Evolutionary conservation across 2,329 filamentous ascomycete species (phyloP).

Genomic region (Lachnellula arida): DNA sequence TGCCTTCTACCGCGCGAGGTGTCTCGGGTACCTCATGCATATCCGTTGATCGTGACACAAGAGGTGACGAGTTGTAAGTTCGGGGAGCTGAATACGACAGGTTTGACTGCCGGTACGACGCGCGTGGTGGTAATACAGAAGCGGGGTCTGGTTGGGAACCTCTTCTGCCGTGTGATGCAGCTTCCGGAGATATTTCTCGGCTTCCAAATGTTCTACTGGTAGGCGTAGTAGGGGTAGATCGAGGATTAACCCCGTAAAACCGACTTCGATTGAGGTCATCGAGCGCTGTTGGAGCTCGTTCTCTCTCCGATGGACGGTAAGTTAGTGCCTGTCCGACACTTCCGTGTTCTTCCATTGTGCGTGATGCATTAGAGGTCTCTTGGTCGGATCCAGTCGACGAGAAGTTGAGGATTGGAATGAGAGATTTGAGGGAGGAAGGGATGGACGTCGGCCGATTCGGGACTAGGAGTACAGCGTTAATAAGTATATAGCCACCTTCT

Average conservation of each 20-base stretch:
- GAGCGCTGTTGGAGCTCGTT: slow-evolving; percentile 15
- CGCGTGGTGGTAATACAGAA: slow-evolving; percentile 19
- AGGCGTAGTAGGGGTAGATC: slow-evolving; percentile 28
- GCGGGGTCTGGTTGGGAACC: slow-evolving; percentile 22
- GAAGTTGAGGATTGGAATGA: slow-evolving; percentile 15
- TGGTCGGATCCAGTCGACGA: slow-evolving; percentile 27
- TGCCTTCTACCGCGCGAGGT: slow-evolving; percentile 55
- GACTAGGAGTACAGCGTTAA: slow-evolving; percentile 25
- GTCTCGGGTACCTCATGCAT: slow-evolving; percentile 38
- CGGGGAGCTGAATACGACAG: slow-evolving; percentile 30
- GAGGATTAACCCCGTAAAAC: slow-evolving; percentile 18
- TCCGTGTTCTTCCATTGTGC: slow-evolving; percentile 22
- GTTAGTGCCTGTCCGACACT: slow-evolving; percentile 24
- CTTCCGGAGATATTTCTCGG: slow-evolving; percentile 28
- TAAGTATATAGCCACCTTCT: slow-evolving; percentile 7
- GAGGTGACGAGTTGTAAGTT: slow-evolving; percentile 51
- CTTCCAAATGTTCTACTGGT: slow-evolving; percentile 10
- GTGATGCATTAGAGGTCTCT: slow-evolving; percentile 19
- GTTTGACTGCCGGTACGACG: slow-evolving; percentile 31
- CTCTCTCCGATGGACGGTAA: slow-evolving; percentile 22
- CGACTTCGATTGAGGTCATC: slow-evolving; percentile 24
- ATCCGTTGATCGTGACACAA: slow-evolving; percentile 46
- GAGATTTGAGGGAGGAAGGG: slow-evolving; percentile 22
- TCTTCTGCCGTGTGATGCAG: slow-evolving; percentile 24
- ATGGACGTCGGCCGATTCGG: slow-evolving; percentile 25